Percentiles rank a stretch among this genome's conserved stretches.
Conservation (phyloP, 352 stramenopile genomes). For the Thraustochytrium striatum region DNA sequence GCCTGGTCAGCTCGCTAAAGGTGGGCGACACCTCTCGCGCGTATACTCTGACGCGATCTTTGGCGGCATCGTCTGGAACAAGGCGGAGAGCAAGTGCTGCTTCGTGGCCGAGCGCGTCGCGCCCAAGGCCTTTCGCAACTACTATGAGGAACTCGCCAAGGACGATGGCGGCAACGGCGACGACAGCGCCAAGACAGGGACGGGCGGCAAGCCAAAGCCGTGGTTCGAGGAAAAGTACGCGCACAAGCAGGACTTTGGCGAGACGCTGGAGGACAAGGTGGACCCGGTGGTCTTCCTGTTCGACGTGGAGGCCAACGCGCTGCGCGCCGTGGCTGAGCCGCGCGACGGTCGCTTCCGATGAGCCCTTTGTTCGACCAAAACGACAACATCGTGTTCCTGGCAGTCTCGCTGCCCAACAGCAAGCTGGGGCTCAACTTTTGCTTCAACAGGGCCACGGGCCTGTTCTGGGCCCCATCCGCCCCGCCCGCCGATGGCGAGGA, state of each 20-base stretch:
- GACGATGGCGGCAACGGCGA: background rate
- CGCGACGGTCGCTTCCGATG: background rate
- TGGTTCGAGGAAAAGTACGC: slow-evolving; percentile 3
- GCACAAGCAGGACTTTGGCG: slow-evolving; percentile 24
- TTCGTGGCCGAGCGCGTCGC: slow-evolving; percentile 1
- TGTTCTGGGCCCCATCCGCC: background rate
- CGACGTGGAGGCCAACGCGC: background rate
- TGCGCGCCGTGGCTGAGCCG: background rate
- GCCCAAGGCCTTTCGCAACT: background rate
- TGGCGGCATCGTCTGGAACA: background rate
- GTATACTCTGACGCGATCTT: slow-evolving; percentile 28
- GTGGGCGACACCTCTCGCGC: too few relatives aligned
- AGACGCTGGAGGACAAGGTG: slow-evolving; percentile 31
- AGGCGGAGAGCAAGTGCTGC: background rate
- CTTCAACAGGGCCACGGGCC: slow-evolving; percentile 16
- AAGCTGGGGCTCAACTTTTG: slow-evolving; percentile 42
- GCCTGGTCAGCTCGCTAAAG: too few relatives aligned
- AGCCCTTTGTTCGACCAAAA: background rate
- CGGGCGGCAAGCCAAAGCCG: background rate
- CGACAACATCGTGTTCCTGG: background rate
- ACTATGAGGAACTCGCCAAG: background rate
- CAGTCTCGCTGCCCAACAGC: background rate
- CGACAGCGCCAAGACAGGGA: background rate
- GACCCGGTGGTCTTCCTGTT: background rate
- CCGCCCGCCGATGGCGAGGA: background rate